Percentiles rank a stretch among this genome's conserved stretches.
These are phyloP conservation scores for Ostreobium quekettii DNA, from an alignment of 139 green algal species.

Conservation along the genomic window DNA sequence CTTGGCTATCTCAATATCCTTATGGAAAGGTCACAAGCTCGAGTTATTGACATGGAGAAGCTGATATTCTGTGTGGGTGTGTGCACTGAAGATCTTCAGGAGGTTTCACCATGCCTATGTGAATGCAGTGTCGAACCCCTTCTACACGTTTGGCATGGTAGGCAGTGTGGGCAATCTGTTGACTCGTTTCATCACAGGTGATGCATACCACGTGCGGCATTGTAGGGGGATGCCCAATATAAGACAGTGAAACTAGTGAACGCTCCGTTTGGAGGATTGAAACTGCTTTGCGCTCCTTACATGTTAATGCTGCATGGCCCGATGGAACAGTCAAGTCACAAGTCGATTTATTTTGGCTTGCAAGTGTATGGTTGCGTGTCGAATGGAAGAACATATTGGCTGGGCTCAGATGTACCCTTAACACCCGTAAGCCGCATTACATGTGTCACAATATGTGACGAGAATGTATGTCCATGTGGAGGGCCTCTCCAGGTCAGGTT, in stretches of 20 bases:
- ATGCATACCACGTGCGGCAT: too few relatives aligned
- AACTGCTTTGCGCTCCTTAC: background rate
- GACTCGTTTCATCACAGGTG: background rate
- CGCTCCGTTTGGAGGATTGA: background rate
- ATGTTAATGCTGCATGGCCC: background rate
- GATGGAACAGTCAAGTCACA: background rate
- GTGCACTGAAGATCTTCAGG: slow-evolving; percentile 53
- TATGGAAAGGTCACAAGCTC: too few relatives aligned
- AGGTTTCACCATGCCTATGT: slow-evolving; percentile 63
- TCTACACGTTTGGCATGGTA: slow-evolving; percentile 51
- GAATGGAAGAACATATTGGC: too few relatives aligned
- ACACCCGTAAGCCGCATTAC: too few relatives aligned
- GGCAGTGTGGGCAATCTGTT: background rate
- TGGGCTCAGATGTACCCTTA: too few relatives aligned
- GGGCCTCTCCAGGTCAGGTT: too few relatives aligned
- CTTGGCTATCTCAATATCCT: too few relatives aligned
- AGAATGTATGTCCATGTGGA: too few relatives aligned
- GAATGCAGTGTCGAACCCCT: slow-evolving; percentile 75
- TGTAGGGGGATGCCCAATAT: too few relatives aligned
- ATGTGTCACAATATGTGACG: too few relatives aligned
- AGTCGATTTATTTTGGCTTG: background rate
- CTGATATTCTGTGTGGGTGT: slow-evolving; percentile 14
- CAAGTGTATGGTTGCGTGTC: too few relatives aligned
- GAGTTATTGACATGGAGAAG: slow-evolving; percentile 28
- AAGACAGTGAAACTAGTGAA: background rate